Conservation (phyloP, 495 filamentous ascomycete genomes). For the Clohesyomyces aquaticus region DNA sequence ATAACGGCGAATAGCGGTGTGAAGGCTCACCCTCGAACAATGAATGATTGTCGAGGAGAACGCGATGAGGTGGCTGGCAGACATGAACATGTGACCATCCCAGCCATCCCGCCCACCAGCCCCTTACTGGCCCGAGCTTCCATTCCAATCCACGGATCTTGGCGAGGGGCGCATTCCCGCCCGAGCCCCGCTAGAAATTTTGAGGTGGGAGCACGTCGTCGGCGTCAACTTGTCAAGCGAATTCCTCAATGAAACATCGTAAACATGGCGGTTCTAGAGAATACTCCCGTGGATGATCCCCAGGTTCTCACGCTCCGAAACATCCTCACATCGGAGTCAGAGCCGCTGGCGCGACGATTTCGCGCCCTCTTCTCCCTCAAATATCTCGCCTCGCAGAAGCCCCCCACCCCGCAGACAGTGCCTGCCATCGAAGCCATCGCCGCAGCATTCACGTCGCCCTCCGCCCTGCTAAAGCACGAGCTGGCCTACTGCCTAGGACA, state of each 20-base stretch:
- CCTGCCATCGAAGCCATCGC: slow-evolving; percentile 91
- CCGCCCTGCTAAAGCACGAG: slow-evolving; percentile 90
- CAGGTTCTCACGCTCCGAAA: slow-evolving; percentile 67
- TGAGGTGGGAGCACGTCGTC: too few relatives aligned
- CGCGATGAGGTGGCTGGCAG: too few relatives aligned
- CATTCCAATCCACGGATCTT: too few relatives aligned
- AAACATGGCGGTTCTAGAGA: slow-evolving; percentile 18
- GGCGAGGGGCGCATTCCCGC: too few relatives aligned
- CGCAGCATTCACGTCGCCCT: slow-evolving; percentile 80
- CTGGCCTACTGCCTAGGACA: slow-evolving; percentile 97
- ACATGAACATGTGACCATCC: too few relatives aligned
- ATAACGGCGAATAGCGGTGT: too few relatives aligned
- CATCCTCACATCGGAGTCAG: slow-evolving; percentile 74
- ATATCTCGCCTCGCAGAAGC: slow-evolving; percentile 75
- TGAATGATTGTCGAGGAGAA: too few relatives aligned
- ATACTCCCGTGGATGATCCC: neutral
- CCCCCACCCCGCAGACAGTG: slow-evolving; percentile 62
- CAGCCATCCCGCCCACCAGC: too few relatives aligned
- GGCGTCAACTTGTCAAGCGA: too few relatives aligned
- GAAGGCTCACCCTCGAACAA: too few relatives aligned
- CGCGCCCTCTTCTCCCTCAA: slow-evolving; percentile 98
- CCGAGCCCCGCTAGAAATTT: too few relatives aligned
- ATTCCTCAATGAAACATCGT: neutral
- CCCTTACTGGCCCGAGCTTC: too few relatives aligned
- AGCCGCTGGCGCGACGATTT: slow-evolving; percentile 86